Base-by-base conservation (phyloP, 257 asterid species). In the Parsonsia alboflavescens region DNA sequence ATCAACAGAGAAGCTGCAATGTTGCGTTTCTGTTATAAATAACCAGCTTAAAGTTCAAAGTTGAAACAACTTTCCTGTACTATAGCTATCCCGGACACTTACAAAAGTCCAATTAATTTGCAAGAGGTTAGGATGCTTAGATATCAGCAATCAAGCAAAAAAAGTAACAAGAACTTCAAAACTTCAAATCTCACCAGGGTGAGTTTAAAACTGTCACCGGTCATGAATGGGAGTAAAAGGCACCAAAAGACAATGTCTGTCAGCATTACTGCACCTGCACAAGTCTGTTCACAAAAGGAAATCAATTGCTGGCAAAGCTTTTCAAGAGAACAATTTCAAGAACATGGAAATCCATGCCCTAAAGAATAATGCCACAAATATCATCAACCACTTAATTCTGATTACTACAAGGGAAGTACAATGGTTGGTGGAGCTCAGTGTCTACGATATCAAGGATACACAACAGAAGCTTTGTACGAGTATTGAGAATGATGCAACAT, bases 161-260 rank as follows among this genome's bases (percentile, higher is more conserved):
- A 39, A 6, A 21, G 24, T 4, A 68, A 42, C 10, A 45, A 11
- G 63, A 6, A 19, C 21, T 68, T n/a, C 39, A 72, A 46, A 39
- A 30, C 71, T 53, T 58, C 39, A 46, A 52, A 65, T 53, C 87
- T 83, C 65, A 91, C 97, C 88, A 87, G 80, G 75, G 98, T 91
- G 46, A 93, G 90, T 82, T 87, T 68, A 81, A 91, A 91, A 59
- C 85, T 58, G 68, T 86, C 91, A 8, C 88, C 91, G 22, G 85
- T 17, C 96, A 90, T 89, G 82, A 91, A 93, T 54, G 98, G 98
- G 75, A 93, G 91, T 75, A 91, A 76, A 65, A 91, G 87, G 78
- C 98, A 75, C 98, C 97, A 93, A 75, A 93, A 91, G 46, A 93
- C 96, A 2, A 89, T 77, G 82, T 93, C 97, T 5, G 98, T 93